These are phyloP conservation scores for Teunomyces pallodes DNA, from an alignment of 805 yeast genomes.

Conservation along the genomic window DNA sequence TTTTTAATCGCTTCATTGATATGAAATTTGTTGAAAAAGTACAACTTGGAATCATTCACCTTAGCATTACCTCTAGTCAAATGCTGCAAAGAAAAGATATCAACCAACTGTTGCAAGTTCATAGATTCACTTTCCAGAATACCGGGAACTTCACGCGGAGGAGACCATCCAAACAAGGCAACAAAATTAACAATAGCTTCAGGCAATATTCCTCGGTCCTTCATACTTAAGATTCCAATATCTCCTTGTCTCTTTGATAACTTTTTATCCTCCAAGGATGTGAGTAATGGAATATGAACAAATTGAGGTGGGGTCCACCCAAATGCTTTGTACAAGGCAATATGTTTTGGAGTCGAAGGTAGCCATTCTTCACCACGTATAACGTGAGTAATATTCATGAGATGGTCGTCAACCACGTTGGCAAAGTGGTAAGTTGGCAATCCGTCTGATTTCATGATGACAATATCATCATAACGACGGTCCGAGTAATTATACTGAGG, in stretches of 20 bases:
- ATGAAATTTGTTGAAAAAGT: slow-evolving; percentile 74
- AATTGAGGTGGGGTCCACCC: slow-evolving; percentile 82
- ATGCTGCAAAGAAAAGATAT: slow-evolving; percentile 60
- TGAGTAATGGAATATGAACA: slow-evolving; percentile 87
- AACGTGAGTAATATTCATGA: slow-evolving; percentile 91
- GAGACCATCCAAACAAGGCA: slow-evolving; percentile 94
- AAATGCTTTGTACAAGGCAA: slow-evolving; percentile 80
- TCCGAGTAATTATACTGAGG: slow-evolving; percentile 73
- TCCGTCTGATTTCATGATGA: slow-evolving; percentile 88
- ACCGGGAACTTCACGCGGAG: slow-evolving; percentile 54
- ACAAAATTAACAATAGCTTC: slow-evolving; percentile 86
- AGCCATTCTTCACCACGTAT: slow-evolving; percentile 98
- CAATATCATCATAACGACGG: slow-evolving; percentile 83
- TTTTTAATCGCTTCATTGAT: slow-evolving; percentile 44
- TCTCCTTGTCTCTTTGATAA: slow-evolving; percentile 86
- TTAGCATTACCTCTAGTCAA: slow-evolving; percentile 93
- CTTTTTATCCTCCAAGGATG: slow-evolving; percentile 70
- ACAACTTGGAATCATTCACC: slow-evolving; percentile 75
- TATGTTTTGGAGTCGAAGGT: slow-evolving; percentile 92
- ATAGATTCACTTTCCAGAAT: slow-evolving; percentile 51
- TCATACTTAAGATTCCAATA: slow-evolving; percentile 61
- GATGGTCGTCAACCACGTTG: slow-evolving; percentile 90
- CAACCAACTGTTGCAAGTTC: slow-evolving; percentile 49
- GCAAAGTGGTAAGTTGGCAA: slow-evolving; percentile 97
- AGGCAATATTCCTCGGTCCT: slow-evolving; percentile 65